phyloP scores from a whole-genome alignment of 148 eudicot genomes.

The Rhododendron simsii region DNA sequence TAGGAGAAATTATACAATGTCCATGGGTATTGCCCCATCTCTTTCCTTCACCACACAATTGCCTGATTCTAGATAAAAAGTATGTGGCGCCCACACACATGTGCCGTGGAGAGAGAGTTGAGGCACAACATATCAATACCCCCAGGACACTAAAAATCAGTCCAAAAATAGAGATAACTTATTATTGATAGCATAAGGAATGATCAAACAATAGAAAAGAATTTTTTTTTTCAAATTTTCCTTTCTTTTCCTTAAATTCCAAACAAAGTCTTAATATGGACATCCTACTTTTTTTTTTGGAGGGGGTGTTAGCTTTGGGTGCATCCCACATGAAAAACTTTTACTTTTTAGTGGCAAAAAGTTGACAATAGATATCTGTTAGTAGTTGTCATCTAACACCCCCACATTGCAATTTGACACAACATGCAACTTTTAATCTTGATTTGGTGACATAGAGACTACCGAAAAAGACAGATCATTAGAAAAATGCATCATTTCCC shows the following conservation, averaged over 20 bases:
- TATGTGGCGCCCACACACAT: neutral
- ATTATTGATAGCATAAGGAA: neutral
- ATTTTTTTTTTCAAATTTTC: too few species aligned
- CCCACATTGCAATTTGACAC: neutral
- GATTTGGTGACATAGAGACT: neutral
- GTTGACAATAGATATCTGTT: neutral
- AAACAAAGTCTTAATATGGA: neutral
- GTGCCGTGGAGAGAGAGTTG: neutral
- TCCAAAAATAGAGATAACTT: neutral
- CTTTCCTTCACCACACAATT: neutral
- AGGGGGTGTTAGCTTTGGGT: neutral
- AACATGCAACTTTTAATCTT: conserved; percentile 7
- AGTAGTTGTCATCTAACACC: neutral
- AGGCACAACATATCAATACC: neutral
- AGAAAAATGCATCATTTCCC: neutral
- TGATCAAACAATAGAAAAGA: neutral
- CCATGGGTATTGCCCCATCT: neutral
- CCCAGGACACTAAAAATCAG: neutral
- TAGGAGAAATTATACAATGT: too few species aligned
- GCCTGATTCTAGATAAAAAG: neutral
- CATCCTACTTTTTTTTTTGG: neutral
- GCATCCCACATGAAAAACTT: neutral
- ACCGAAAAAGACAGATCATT: neutral
- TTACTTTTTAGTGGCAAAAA: neutral
- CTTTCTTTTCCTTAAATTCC: too few species aligned